phyloP scores from a whole-genome alignment of 192 early-diverging fungal species.

The Coemansia sp. region DNA sequence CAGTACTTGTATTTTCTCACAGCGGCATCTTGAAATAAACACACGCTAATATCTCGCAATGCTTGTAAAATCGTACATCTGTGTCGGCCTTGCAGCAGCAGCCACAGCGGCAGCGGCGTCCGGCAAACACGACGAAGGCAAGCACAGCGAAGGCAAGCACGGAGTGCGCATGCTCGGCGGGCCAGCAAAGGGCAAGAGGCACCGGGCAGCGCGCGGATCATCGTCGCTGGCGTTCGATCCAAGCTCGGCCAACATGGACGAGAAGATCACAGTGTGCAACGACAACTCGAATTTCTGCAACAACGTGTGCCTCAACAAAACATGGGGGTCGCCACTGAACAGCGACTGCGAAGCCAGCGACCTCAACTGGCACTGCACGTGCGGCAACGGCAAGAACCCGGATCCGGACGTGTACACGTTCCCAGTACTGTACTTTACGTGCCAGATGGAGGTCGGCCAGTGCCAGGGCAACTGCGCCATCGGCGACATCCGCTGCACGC shows the following conservation, averaged over 20 bases:
- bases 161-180: slow-evolving; percentile 27
- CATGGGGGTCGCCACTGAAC: slow-evolving; percentile 50
- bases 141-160: slow-evolving; percentile 1
- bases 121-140: slow-evolving; percentile 1
- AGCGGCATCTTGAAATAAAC: background rate
- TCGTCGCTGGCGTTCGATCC: slow-evolving; percentile 40
- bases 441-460: slow-evolving; percentile 49
- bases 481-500: slow-evolving; percentile 54
- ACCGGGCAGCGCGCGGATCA: slow-evolving; percentile 23
- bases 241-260: slow-evolving; percentile 36
- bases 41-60: slow-evolving; percentile 9
- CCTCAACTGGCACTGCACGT: slow-evolving; percentile 53
- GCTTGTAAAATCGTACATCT: slow-evolving; percentile 33
- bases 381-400: slow-evolving; percentile 55
- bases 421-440: slow-evolving; percentile 55
- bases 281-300: slow-evolving; percentile 56
- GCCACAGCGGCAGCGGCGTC: slow-evolving; percentile 16
- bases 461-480: slow-evolving; percentile 56
- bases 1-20: background rate
- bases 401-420: slow-evolving; percentile 54
- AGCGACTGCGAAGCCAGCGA: slow-evolving; percentile 46
- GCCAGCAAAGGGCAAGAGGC: slow-evolving; percentile 21
- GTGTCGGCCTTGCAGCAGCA: slow-evolving; percentile 21
- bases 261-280: slow-evolving; percentile 53
- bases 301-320: slow-evolving; percentile 56